A percentile compares a stretch with the other conserved stretches of the same genome.
Conservation (phyloP, 768 basidiomycete species). For the Lactarius psammicola region DNA sequence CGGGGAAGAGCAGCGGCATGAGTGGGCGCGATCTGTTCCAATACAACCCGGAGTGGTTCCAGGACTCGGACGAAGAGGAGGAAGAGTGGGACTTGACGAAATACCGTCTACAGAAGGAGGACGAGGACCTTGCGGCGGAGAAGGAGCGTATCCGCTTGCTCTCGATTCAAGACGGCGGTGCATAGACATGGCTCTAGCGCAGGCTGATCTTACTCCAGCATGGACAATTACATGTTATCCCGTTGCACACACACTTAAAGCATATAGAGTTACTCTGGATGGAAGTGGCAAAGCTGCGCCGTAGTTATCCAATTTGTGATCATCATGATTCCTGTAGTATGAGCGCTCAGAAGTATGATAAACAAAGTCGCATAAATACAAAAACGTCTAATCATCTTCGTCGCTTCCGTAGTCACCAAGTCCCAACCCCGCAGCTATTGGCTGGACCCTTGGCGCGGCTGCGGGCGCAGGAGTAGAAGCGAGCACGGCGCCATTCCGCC, state of each 20-base stretch:
- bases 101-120: conserved; percentile 62
- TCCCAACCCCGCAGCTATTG: conserved; percentile 50
- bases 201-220: conserved; percentile 33
- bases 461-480: conserved; percentile 31
- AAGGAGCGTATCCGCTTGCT: conserved; percentile 51
- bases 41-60: conserved; percentile 94
- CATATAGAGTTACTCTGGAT: neutral
- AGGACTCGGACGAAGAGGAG: conserved; percentile 61
- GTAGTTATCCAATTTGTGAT: neutral
- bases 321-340: neutral
- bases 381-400: conserved; percentile 41
- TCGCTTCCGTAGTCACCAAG: conserved; percentile 82
- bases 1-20: conserved; percentile 92
- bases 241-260: conserved; percentile 5
- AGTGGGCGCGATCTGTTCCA: conserved; percentile 96
- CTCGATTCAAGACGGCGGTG: conserved; percentile 37
- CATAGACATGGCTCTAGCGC: conserved; percentile 36
- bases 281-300: neutral
- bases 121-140: conserved; percentile 55
- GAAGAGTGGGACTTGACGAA: conserved; percentile 51
- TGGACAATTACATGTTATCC: conserved; percentile 1
- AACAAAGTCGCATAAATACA: neutral
- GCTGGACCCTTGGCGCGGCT: conserved; percentile 34
- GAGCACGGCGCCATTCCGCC: conserved; percentile 50
- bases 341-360: neutral